Conservation (phyloP, 2,329 filamentous ascomycete genomes). For the Cordyceps javanica region DNA sequence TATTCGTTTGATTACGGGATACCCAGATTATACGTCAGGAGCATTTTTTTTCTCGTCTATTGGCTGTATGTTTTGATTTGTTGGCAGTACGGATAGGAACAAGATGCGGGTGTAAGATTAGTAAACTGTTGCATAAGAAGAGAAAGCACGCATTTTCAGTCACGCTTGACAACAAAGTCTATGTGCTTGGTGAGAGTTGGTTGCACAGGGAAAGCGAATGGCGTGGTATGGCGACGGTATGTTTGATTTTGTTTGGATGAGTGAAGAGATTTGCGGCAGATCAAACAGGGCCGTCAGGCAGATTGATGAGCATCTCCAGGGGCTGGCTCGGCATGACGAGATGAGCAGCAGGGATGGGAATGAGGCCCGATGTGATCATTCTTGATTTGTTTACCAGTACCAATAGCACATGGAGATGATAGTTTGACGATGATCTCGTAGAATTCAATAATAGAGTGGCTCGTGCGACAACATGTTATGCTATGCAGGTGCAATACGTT, state of each 20-base stretch:
- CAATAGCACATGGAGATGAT: too few relatives aligned
- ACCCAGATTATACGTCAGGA: constrained; percentile 7
- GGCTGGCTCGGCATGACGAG: neutral
- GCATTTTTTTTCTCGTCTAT: neutral
- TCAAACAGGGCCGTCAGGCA: neutral
- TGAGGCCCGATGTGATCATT: too few relatives aligned
- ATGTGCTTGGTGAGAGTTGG: neutral
- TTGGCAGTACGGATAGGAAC: neutral
- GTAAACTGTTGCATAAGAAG: neutral
- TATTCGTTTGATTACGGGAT: constrained; percentile 12
- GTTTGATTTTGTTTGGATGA: neutral
- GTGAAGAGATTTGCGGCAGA: neutral
- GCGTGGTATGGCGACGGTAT: neutral
- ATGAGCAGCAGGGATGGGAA: neutral
- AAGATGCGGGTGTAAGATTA: neutral
- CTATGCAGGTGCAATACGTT: neutral
- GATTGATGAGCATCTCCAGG: neutral
- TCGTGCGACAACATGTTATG: too few relatives aligned
- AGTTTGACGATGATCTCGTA: too few relatives aligned
- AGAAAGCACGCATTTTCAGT: neutral
- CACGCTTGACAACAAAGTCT: neutral
- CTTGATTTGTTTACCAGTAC: too few relatives aligned
- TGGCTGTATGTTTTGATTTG: neutral
- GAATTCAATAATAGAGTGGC: too few relatives aligned
- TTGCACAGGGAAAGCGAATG: neutral